A percentile compares a stretch with the other conserved stretches of the same genome.
Conservation (phyloP, 2,329 filamentous ascomycete species). For the Neobulgaria alba region DNA sequence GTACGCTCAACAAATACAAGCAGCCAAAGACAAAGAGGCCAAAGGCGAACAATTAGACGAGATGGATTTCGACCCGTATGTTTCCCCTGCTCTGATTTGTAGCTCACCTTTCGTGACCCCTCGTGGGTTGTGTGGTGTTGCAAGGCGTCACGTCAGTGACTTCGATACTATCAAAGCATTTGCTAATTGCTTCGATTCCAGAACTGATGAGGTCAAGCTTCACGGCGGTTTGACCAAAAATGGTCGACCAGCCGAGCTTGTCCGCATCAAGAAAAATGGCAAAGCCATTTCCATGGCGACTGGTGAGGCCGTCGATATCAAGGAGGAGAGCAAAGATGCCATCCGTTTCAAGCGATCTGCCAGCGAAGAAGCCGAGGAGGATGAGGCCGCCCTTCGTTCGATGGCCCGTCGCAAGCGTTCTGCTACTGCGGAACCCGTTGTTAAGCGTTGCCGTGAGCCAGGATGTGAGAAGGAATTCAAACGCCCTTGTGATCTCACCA, state of each 20-base stretch:
- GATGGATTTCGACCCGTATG: slow-evolving; percentile 52
- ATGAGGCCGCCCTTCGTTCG: slow-evolving; percentile 76
- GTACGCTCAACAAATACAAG: slow-evolving; percentile 78
- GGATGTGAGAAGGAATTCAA: slow-evolving; percentile 90
- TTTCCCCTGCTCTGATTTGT: slow-evolving; percentile 15
- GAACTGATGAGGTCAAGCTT: slow-evolving; percentile 66
- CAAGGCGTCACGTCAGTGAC: too few relatives aligned
- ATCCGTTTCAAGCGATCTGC: slow-evolving; percentile 56
- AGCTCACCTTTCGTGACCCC: background rate
- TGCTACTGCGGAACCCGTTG: slow-evolving; percentile 74
- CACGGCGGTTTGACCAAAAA: slow-evolving; percentile 75
- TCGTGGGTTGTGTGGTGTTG: background rate
- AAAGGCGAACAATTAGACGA: slow-evolving; percentile 44
- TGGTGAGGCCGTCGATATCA: slow-evolving; percentile 52
- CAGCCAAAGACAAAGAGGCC: slow-evolving; percentile 58
- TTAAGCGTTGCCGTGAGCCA: slow-evolving; percentile 65
- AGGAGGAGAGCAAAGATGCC: slow-evolving; percentile 40
- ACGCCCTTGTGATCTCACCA: slow-evolving; percentile 92
- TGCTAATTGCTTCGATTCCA: slow-evolving; percentile 29
- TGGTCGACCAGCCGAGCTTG: slow-evolving; percentile 74
- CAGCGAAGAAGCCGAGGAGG: slow-evolving; percentile 63
- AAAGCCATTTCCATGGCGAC: slow-evolving; percentile 71
- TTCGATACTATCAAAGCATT: slow-evolving; percentile 5
- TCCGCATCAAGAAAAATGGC: slow-evolving; percentile 72
- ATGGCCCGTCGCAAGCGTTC: slow-evolving; percentile 97